Percentiles rank a stretch among this genome's conserved stretches.
These are phyloP conservation scores for Diaporthe vaccinii DNA, from an alignment of 2,329 filamentous ascomycete genomes.

Conservation along the genomic window DNA sequence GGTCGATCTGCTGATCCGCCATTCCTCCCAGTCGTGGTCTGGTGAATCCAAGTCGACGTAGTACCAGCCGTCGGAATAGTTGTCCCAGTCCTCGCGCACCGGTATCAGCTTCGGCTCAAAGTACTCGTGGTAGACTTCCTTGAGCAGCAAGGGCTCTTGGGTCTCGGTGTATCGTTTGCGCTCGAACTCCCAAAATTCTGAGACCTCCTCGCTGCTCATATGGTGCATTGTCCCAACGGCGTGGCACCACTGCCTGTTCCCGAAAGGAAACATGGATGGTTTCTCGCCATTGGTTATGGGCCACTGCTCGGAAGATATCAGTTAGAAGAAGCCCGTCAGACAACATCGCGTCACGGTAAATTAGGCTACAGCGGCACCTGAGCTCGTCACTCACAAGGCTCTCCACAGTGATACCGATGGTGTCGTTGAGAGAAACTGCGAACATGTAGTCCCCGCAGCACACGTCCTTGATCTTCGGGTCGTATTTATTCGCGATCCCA, in stretches of 20 bases:
- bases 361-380: neutral
- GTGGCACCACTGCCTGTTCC: conserved; percentile 66
- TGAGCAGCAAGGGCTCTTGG: conserved; percentile 56
- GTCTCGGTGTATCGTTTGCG: conserved; percentile 50
- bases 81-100: conserved; percentile 65
- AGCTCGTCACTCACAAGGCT: conserved; percentile 54
- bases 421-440: conserved; percentile 61
- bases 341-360: neutral
- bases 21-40: conserved; percentile 48
- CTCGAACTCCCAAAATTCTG: conserved; percentile 66
- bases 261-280: conserved; percentile 63
- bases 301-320: conserved; percentile 51
- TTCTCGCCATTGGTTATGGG: conserved; percentile 70
- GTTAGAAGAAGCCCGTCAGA: neutral
- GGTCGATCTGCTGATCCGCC: conserved; percentile 51
- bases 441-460: conserved; percentile 69
- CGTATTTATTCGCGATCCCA: conserved; percentile 62
- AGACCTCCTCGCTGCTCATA: conserved; percentile 63
- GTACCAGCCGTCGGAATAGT: conserved; percentile 59
- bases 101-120: conserved; percentile 55
- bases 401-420: conserved; percentile 56
- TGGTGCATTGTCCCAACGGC: conserved; percentile 70
- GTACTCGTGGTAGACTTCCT: conserved; percentile 63
- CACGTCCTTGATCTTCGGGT: conserved; percentile 54
- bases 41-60: conserved; percentile 54